Evolutionary conservation across 2,329 filamentous ascomycete species (phyloP), one percentile per base, ranked within the genome.

Genomic region (Pseudopyricularia cyperi): DNA sequence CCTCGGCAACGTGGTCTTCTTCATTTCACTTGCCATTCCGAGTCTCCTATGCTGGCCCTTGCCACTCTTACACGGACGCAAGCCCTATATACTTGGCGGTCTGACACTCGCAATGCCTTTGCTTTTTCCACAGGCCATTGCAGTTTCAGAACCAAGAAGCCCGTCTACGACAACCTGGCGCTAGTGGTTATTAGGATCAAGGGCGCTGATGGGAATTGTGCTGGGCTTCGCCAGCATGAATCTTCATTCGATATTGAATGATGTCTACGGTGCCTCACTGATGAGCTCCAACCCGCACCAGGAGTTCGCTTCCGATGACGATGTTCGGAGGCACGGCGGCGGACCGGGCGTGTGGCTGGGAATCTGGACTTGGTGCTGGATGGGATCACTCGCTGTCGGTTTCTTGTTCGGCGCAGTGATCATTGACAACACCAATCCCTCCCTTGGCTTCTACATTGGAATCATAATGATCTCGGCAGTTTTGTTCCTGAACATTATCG

Each of bases 301-400:
- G 65, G 85, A 88, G 60, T 68, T 85, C 19, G 81, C 85, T 1
- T 75, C 83, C 53, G 67, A 75, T 12, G 79, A 78, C 57, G 86
- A 89, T 63, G 77, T 85, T 17, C 77, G 86, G 52, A 74, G 85
- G 39, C 83, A 89, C 60, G 87, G 87, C 7, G 85, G 86, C 12
- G 86, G 87, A 0, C 82, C 89, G 70, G 87, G 87, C 0, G 69
- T 86, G n/a, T 90, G 86, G 87, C 71, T 89, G 9, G 83, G 84
- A 1, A 73, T 86, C 52, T 89, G 85, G 84, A 82, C 83, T 0
- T 90, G 83, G 80, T 87, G 83, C 62, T 86, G 79, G 65, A 80
- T 87, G 58, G 83, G 82, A 6, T 87, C 84, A 22, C 72, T 89
- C 22, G 79, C 80, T 0, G 62, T 88, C 35, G 86, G 87, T 0